Evolutionary conservation across 1,284 basidiomycete genomes (phyloP).

Genomic region (Trichosporon coremiiforme): DNA sequence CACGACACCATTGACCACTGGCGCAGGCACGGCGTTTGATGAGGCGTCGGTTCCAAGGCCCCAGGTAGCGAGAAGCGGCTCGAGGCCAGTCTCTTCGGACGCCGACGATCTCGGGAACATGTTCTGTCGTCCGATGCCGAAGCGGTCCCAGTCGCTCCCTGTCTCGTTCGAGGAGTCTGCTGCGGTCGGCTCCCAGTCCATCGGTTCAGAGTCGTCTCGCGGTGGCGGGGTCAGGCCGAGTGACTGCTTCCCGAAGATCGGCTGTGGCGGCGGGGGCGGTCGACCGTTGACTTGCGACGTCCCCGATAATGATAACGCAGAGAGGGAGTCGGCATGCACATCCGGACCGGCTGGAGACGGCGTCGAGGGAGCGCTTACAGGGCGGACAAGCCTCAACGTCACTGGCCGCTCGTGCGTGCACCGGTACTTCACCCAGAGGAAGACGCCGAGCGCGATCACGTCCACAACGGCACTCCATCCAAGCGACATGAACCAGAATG

Average conservation of each 20-base stretch:
- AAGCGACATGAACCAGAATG: neutral
- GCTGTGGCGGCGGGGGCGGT: slow-evolving; percentile 25
- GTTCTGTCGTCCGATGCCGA: slow-evolving; percentile 45
- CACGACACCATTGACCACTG: neutral
- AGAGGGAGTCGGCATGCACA: neutral
- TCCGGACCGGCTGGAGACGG: neutral
- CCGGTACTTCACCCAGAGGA: neutral
- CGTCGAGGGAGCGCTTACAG: neutral
- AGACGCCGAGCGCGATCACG: neutral
- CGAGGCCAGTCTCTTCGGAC: slow-evolving; percentile 49
- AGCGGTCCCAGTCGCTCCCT: slow-evolving; percentile 46
- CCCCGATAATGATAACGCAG: slow-evolving; percentile 15
- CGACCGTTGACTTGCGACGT: neutral
- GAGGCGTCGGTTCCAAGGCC: slow-evolving; percentile 32
- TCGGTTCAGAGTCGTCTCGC: slow-evolving; percentile 33
- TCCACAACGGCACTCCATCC: neutral
- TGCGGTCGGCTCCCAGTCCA: slow-evolving; percentile 53
- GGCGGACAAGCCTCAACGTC: slow-evolving; percentile 19
- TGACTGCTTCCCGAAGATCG: slow-evolving; percentile 46
- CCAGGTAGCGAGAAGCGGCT: slow-evolving; percentile 48
- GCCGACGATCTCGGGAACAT: slow-evolving; percentile 41
- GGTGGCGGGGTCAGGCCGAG: slow-evolving; percentile 22
- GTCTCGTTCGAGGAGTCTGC: slow-evolving; percentile 24
- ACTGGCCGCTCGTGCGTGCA: slow-evolving; percentile 17
- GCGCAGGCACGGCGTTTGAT: neutral